Conservation (phyloP, 352 stramenopile species). For the Phytophthora tentaculata region DNA sequence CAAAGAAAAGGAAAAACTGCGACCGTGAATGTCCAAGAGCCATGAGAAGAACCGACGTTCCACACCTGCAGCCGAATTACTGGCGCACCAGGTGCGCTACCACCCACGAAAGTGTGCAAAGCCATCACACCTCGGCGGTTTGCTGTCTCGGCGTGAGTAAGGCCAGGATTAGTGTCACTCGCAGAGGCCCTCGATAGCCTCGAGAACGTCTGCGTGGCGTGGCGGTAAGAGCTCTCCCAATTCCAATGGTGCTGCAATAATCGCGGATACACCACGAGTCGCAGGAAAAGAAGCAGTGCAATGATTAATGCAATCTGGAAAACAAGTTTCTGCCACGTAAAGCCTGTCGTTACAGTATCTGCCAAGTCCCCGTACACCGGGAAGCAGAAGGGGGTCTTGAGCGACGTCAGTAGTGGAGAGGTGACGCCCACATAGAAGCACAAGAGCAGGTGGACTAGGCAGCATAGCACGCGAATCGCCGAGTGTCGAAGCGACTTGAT, state of each 20-base stretch:
- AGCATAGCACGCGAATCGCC: slow-evolving; percentile 40
- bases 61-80: slow-evolving; percentile 29
- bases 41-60: slow-evolving; percentile 38
- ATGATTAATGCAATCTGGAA: slow-evolving; percentile 37
- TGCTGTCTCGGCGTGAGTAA: background rate
- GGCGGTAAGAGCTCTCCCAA: slow-evolving; percentile 41
- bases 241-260: slow-evolving; percentile 56
- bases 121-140: slow-evolving; percentile 2
- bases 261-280: slow-evolving; percentile 45
- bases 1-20: slow-evolving; percentile 46
- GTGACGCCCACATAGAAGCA: slow-evolving; percentile 48
- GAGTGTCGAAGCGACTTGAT: slow-evolving; percentile 52
- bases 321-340: slow-evolving; percentile 38
- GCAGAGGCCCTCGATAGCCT: slow-evolving; percentile 28
- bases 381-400: slow-evolving; percentile 39
- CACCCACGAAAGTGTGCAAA: slow-evolving; percentile 33
- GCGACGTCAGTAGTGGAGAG: slow-evolving; percentile 49
- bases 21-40: slow-evolving; percentile 66
- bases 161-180: background rate
- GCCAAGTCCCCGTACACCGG: slow-evolving; percentile 47
- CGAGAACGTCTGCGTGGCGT: slow-evolving; percentile 40
- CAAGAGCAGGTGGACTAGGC: slow-evolving; percentile 37
- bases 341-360: slow-evolving; percentile 22
- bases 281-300: slow-evolving; percentile 39
- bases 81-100: slow-evolving; percentile 6